Conservation (phyloP, 805 yeast species). For the Candida patagonica region DNA sequence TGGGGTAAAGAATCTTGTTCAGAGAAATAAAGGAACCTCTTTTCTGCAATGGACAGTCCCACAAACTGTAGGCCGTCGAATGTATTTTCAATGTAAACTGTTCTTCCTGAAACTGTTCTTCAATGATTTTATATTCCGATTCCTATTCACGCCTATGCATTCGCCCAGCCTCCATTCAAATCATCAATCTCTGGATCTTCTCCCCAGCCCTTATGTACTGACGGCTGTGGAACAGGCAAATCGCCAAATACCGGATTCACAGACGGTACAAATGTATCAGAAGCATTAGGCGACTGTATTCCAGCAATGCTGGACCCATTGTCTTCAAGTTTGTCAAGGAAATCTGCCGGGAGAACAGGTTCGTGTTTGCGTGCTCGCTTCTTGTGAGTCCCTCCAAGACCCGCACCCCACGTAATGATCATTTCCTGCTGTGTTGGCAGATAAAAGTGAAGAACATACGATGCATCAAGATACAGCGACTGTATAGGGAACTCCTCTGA, state of each 20-base stretch:
- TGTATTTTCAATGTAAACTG: too few relatives aligned
- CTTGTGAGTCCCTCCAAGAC: constrained; percentile 51
- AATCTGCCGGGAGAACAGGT: constrained; percentile 62
- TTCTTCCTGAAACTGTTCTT: too few relatives aligned
- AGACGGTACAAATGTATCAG: constrained; percentile 2
- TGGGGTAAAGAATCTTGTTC: too few relatives aligned
- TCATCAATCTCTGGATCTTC: constrained; percentile 18
- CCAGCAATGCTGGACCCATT: constrained; percentile 5
- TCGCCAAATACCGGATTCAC: constrained; percentile 13
- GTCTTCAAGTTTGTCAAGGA: constrained; percentile 65
- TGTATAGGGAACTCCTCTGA: constrained; percentile 16
- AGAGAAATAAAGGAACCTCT: too few relatives aligned
- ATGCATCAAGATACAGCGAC: constrained; percentile 27
- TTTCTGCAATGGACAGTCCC: too few relatives aligned
- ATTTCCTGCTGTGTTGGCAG: constrained; percentile 70
- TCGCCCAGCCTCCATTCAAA: constrained; percentile 13
- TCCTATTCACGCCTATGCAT: too few relatives aligned
- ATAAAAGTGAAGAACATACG: constrained; percentile 37
- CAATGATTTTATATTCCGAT: too few relatives aligned
- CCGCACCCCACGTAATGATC: constrained; percentile 68
- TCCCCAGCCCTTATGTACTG: constrained; percentile 21
- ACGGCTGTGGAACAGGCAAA: constrained; percentile 17
- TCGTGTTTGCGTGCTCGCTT: constrained; percentile 48
- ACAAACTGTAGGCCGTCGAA: too few relatives aligned
- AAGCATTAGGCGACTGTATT: constrained; percentile 2